These are phyloP conservation scores for Schizopora paradoxa DNA, from an alignment of 1,284 basidiomycete species.

Conservation along the genomic window DNA sequence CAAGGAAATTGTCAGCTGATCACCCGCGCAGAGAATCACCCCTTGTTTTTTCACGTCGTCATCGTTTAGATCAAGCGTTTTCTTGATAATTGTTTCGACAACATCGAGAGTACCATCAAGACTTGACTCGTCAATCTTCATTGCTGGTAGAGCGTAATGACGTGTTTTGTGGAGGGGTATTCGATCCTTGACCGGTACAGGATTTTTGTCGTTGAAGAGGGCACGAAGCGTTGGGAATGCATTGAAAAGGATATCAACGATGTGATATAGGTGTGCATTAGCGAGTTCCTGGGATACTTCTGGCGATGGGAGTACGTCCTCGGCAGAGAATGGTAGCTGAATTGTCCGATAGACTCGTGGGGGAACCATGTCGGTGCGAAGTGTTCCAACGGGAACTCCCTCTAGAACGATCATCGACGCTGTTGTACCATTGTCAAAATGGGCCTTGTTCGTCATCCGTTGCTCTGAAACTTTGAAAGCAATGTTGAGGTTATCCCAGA, in stretches of 20 bases:
- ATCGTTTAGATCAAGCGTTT: slow-evolving; percentile 8
- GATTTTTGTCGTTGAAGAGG: too few species aligned
- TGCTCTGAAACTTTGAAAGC: slow-evolving; percentile 22
- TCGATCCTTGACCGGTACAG: slow-evolving; percentile 14
- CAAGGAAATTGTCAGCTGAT: slow-evolving; percentile 19
- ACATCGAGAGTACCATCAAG: slow-evolving; percentile 19
- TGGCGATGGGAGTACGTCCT: too few species aligned
- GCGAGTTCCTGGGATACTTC: too few species aligned
- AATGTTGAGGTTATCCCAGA: slow-evolving; percentile 32
- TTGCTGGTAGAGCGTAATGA: slow-evolving; percentile 21
- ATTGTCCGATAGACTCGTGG: too few species aligned
- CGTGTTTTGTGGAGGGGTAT: slow-evolving; percentile 19
- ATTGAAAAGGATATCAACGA: too few species aligned
- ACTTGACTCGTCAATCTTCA: slow-evolving; percentile 21
- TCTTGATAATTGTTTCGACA: neutral
- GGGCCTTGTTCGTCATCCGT: slow-evolving; percentile 22
- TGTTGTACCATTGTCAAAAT: slow-evolving; percentile 30
- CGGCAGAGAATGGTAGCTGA: too few species aligned
- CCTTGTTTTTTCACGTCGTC: slow-evolving; percentile 17
- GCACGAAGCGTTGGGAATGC: too few species aligned
- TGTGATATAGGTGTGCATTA: too few species aligned
- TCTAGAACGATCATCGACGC: slow-evolving; percentile 22
- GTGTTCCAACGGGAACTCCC: too few species aligned
- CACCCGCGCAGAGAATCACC: slow-evolving; percentile 19
- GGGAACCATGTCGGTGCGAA: too few species aligned